phyloP scores from a whole-genome alignment of 1,284 basidiomycete genomes.

The Cryptococcus maquisensis region DNA sequence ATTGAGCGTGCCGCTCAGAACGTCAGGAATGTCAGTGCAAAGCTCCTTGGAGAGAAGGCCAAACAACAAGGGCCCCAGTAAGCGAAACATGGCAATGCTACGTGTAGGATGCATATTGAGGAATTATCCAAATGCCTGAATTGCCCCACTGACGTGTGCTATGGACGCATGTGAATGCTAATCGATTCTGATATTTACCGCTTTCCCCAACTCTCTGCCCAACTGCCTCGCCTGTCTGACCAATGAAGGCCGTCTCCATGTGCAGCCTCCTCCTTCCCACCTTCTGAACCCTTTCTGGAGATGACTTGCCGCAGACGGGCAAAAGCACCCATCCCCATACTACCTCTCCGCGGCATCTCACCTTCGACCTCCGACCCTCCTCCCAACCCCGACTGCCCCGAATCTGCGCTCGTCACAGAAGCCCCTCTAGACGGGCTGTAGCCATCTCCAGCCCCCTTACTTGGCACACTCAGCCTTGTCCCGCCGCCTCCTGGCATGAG shows the following conservation, averaged over 20 bases:
- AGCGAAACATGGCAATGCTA: background rate
- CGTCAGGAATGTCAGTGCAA: constrained; percentile 44
- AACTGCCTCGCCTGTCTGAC: constrained; percentile 17
- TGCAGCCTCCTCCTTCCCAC: background rate
- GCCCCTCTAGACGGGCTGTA: background rate
- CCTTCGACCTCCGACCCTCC: constrained; percentile 1
- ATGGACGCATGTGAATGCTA: background rate
- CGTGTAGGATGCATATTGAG: background rate
- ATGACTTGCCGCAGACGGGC: constrained; percentile 2
- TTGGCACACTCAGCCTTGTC: constrained; percentile 8
- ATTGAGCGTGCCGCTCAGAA: constrained; percentile 47
- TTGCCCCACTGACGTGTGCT: background rate
- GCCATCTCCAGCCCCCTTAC: constrained; percentile 6
- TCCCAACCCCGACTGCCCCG: background rate
- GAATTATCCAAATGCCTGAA: background rate
- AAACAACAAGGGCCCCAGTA: constrained; percentile 1
- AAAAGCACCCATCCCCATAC: constrained; percentile 16
- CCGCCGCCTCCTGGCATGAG: constrained; percentile 12
- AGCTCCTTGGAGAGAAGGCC: constrained; percentile 33
- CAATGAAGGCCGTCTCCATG: constrained; percentile 3
- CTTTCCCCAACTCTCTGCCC: constrained; percentile 16
- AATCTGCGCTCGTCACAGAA: background rate
- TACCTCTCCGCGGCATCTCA: constrained; percentile 7
- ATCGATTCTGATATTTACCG: background rate
- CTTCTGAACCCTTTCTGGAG: background rate